phyloP scores from a whole-genome alignment of 768 basidiomycete genomes.

The Collybia nuda region DNA sequence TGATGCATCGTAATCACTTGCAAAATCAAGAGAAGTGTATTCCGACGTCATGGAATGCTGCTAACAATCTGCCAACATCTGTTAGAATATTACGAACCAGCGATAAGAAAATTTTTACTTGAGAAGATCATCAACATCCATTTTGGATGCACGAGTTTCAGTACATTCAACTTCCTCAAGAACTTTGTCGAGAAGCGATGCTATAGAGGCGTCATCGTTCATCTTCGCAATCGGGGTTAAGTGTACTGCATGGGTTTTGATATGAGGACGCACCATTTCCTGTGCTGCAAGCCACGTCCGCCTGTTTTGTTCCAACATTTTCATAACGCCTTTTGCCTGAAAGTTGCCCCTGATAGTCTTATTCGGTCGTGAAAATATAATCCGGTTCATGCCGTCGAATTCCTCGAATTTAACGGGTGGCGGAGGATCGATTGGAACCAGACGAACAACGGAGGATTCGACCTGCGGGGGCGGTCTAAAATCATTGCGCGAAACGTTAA shows the following conservation, averaged over 20 bases:
- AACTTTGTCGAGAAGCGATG: conserved; percentile 69
- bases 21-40: conserved; percentile 60
- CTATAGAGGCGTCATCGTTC: conserved; percentile 70
- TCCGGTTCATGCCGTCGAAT: conserved; percentile 92
- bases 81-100: conserved; percentile 2
- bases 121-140: conserved; percentile 89
- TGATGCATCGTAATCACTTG: too few relatives aligned
- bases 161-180: conserved; percentile 68
- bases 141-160: conserved; percentile 85
- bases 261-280: conserved; percentile 44
- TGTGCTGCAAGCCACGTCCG: conserved; percentile 89
- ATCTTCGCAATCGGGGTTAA: conserved; percentile 29
- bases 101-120: conserved; percentile 51
- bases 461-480: conserved; percentile 96
- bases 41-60: conserved; percentile 73
- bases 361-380: conserved; percentile 87
- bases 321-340: conserved; percentile 90
- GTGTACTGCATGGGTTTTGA: too few relatives aligned
- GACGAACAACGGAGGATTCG: conserved; percentile 88
- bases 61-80: conserved; percentile 49
- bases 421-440: conserved; percentile 92
- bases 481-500: conserved; percentile 96
- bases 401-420: conserved; percentile 96
- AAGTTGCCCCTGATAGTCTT: conserved; percentile 91
- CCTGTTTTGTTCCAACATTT: conserved; percentile 93